Conservation (phyloP, 1,284 basidiomycete species). For the Vanrija humicola region DNA sequence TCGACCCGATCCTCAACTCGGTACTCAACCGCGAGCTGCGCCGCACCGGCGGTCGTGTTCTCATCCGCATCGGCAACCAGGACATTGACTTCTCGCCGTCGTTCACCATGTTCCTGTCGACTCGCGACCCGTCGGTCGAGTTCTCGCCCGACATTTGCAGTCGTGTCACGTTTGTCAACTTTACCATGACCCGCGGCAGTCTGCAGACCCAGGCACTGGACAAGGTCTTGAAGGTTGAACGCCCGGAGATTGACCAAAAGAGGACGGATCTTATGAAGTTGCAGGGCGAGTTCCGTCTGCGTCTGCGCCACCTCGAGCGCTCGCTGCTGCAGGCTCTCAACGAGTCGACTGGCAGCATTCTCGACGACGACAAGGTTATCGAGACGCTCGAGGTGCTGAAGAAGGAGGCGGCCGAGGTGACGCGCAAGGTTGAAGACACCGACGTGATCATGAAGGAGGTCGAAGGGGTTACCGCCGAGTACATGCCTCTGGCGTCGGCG, state of each 20-base stretch:
- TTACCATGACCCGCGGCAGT: conserved; percentile 98
- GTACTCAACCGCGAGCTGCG: conserved; percentile 96
- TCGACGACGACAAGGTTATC: conserved; percentile 99
- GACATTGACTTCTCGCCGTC: conserved; percentile 99
- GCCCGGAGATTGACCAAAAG: conserved; percentile 94
- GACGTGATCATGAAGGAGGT: conserved; percentile 95
- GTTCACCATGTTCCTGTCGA: conserved; percentile 99
- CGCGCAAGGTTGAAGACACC: conserved; percentile 94
- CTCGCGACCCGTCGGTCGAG: conserved; percentile 92
- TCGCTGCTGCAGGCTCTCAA: conserved; percentile 92
- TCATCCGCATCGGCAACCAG: conserved; percentile 96
- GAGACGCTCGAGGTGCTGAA: conserved; percentile 95
- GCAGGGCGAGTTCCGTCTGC: conserved; percentile 94
- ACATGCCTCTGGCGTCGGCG: conserved; percentile 89
- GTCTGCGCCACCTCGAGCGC: conserved; percentile 88
- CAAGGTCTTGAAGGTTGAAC: conserved; percentile 93
- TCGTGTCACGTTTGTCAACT: conserved; percentile 98
- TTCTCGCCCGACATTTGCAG: conserved; percentile 99
- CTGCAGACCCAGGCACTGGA: conserved; percentile 96
- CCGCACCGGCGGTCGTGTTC: conserved; percentile 90
- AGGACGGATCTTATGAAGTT: conserved; percentile 98
- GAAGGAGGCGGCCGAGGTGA: conserved; percentile 94
- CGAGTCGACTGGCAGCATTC: conserved; percentile 92
- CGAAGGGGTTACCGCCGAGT: conserved; percentile 90
- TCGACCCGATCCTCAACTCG: conserved; percentile 96